Conservation (phyloP, 805 yeast genomes). For the Pichia ethanolica region DNA sequence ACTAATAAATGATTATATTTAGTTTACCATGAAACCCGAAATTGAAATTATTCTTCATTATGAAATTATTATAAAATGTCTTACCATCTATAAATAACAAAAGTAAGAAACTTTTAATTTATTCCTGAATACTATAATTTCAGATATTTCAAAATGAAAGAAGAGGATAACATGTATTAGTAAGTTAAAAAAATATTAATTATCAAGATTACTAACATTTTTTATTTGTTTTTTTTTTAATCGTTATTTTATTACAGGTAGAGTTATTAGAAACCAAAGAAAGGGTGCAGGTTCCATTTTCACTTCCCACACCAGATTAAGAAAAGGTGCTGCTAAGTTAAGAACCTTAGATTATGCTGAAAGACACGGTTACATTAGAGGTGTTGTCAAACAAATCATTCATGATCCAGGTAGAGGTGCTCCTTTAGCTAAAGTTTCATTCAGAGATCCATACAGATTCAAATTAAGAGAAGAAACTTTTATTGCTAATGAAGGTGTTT, state of each 20-base stretch:
- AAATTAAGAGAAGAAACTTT: conserved; percentile 96
- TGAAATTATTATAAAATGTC: too few relatives aligned
- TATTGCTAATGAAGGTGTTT: conserved; percentile 99
- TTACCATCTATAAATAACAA: too few relatives aligned
- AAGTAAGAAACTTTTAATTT: too few relatives aligned
- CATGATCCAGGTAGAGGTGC: conserved; percentile 99
- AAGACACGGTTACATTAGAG: conserved; percentile 99
- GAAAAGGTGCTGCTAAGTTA: conserved; percentile 99
- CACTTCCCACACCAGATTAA: conserved; percentile 99
- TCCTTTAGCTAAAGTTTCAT: conserved; percentile 96
- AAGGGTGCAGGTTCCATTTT: conserved; percentile 99
- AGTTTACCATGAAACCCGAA: too few relatives aligned
- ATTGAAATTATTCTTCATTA: too few relatives aligned
- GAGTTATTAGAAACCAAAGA: conserved; percentile 99
- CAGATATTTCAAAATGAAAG: too few relatives aligned
- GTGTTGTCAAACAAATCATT: conserved; percentile 96
- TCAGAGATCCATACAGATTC: conserved; percentile 99
- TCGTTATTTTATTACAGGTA: conserved; percentile 41
- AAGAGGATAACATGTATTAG: too few relatives aligned
- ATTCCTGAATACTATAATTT: too few relatives aligned
- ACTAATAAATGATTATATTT: too few relatives aligned
- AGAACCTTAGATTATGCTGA: conserved; percentile 99
- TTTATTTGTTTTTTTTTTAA: background rate
- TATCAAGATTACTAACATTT: background rate
- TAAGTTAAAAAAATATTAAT: too few relatives aligned